Percentiles rank a stretch among this genome's conserved stretches.
Conservation (phyloP, 2,329 filamentous ascomycete species). For the Fonsecaea pedrosoi region DNA sequence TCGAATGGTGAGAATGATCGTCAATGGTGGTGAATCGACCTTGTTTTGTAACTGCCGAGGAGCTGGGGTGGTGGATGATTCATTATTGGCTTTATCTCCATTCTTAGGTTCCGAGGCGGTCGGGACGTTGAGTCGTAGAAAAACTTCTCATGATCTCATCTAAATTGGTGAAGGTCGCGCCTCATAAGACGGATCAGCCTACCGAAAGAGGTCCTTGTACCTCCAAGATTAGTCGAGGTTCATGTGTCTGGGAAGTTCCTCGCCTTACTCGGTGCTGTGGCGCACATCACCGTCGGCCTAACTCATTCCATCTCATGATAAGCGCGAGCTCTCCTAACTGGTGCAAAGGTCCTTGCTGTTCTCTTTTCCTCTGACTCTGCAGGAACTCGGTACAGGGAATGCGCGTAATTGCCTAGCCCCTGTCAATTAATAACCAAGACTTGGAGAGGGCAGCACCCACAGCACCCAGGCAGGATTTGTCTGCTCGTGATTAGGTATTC, state of each 20-base stretch:
- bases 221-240: neutral
- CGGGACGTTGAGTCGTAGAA: neutral
- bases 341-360: neutral
- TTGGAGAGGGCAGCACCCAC: neutral
- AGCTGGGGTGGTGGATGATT: neutral
- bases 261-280: neutral
- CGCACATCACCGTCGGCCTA: slow-evolving; percentile 6
- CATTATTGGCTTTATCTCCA: slow-evolving; percentile 3
- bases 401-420: slow-evolving; percentile 2
- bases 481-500: neutral
- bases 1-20: neutral
- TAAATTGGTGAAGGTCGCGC: slow-evolving; percentile 7
- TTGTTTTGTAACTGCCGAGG: neutral
- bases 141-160: slow-evolving; percentile 18
- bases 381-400: neutral
- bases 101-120: neutral
- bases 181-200: slow-evolving; percentile 10
- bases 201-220: slow-evolving; percentile 7
- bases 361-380: neutral
- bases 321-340: neutral
- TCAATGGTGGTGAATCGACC: neutral
- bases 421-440: neutral
- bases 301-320: neutral
- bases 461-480: neutral
- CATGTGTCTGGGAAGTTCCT: neutral